These are phyloP conservation scores for Plasmodium blacklocki DNA, from an alignment of 169 alveolate species.

Conservation along the genomic window DNA sequence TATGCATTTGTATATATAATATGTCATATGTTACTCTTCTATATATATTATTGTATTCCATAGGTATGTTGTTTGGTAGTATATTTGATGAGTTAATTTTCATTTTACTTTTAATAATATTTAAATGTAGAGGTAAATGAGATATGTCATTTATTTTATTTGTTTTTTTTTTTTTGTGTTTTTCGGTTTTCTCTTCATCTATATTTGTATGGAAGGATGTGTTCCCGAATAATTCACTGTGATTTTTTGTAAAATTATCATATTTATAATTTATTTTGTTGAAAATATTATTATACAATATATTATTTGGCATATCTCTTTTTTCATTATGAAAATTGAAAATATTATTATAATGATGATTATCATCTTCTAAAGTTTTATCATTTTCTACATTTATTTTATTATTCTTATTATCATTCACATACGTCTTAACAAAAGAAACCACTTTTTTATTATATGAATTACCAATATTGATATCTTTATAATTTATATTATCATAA, in stretches of 20 bases:
- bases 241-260: too few species aligned
- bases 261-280: too few species aligned
- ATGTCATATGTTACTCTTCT: background rate
- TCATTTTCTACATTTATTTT: background rate
- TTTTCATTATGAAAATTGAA: too few species aligned
- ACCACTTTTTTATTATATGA: too few species aligned
- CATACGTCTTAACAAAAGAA: background rate
- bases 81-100: conserved; percentile 45
- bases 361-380: background rate
- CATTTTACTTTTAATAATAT: conserved; percentile 20
- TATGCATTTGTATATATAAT: conserved; percentile 44
- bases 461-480: too few species aligned
- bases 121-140: conserved; percentile 68
- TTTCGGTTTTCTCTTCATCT: background rate
- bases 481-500: too few species aligned
- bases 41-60: background rate
- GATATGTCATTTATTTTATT: conserved; percentile 36
- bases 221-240: too few species aligned
- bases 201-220: background rate
- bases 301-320: too few species aligned
- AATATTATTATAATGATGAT: too few species aligned
- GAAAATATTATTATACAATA: too few species aligned
- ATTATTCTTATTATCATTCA: background rate
- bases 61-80: conserved; percentile 4
- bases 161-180: conserved; percentile 12